Evolutionary conservation across 1,284 basidiomycete species (phyloP), one percentile per base, ranked within the genome.

Genomic region (Ganoderma boninense): DNA sequence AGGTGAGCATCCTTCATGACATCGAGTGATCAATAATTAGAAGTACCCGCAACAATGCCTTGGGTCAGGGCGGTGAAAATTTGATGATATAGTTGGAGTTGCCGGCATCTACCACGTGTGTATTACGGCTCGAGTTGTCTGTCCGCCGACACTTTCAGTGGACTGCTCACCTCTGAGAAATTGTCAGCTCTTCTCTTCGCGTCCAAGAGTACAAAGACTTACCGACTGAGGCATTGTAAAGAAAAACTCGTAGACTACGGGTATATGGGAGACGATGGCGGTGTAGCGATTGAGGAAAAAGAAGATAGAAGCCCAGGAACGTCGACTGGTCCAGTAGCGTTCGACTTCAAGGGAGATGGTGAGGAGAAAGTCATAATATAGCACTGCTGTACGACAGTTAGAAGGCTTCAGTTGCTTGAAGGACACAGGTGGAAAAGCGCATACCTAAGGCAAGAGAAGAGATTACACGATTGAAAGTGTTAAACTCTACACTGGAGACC

Each of bases 331-430:
- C 64, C 65, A 64, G 32, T 42, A 69, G 2, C 44, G 44, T 54
- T 44, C 73, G 69, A 80, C 64, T 73, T 80, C 65, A 59, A 78
- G 29, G 74, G 80, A 16, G 73, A 74, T 1, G 72, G 79, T 32
- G 80, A 80, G 80, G 44, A 60, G 4, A n/a, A 66, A 66, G 29
- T 66, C 65, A 35, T 66, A 61, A 29, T 61, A 66, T 4, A 65
- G 40, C n/a, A 62, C 29, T 29, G 40, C 46, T 68, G 18, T 14
- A 18, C 14, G 4, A 16, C 16, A 13, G 14, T 43, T 43, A 18
- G 7, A 18, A 16, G 20, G 20, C 1, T 7, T 46, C 18, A 46
- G 18, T 5, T 46, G 44, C 18, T 20, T 46, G 44, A 46, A 46
- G 18, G 18, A 46, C 7, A 18, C 18, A 20, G n/a, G n/a, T 46